Percentiles rank a stretch among this genome's conserved stretches.
These are phyloP conservation scores for Kappamyces sp. DNA, from an alignment of 192 early-diverging fungal species.

Conservation along the genomic window DNA sequence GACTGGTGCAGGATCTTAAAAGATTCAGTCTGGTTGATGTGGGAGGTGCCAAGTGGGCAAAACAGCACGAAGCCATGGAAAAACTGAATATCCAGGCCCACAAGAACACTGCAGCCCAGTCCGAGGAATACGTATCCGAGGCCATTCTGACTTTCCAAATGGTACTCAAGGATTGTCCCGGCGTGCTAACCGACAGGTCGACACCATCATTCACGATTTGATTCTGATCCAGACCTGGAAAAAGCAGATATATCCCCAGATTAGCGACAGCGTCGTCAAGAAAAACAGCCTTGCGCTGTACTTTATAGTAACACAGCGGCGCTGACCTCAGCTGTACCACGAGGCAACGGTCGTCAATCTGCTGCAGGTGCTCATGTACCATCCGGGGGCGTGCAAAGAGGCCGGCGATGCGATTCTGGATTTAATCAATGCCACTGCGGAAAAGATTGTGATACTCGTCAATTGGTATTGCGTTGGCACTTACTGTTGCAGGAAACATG, in stretches of 20 bases:
- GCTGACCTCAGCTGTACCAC: constrained; percentile 36
- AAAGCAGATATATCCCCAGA: constrained; percentile 30
- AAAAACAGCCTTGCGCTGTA: constrained; percentile 30
- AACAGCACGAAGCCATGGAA: constrained; percentile 40
- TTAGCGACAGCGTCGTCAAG: constrained; percentile 17
- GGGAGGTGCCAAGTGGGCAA: constrained; percentile 36
- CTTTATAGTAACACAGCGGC: constrained; percentile 28
- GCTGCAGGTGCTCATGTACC: constrained; percentile 41
- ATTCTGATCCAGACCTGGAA: constrained; percentile 44
- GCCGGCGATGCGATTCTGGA: constrained; percentile 36
- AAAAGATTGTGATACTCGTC: constrained; percentile 29
- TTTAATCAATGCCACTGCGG: constrained; percentile 37
- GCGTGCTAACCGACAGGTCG: constrained; percentile 23
- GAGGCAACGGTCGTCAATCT: constrained; percentile 50
- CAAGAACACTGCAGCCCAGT: constrained; percentile 27
- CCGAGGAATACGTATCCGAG: constrained; percentile 44
- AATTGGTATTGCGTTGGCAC: constrained; percentile 19
- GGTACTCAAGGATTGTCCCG: constrained; percentile 17
- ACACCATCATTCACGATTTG: constrained; percentile 33
- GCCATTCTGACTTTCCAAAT: constrained; percentile 29
- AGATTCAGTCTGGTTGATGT: constrained; percentile 21
- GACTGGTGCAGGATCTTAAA: constrained; percentile 16
- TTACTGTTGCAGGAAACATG: neutral
- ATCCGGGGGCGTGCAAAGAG: constrained; percentile 19
- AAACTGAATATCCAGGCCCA: constrained; percentile 49